Conservation (phyloP, 169 alveolate species). For the Perkinsus marinus region DNA sequence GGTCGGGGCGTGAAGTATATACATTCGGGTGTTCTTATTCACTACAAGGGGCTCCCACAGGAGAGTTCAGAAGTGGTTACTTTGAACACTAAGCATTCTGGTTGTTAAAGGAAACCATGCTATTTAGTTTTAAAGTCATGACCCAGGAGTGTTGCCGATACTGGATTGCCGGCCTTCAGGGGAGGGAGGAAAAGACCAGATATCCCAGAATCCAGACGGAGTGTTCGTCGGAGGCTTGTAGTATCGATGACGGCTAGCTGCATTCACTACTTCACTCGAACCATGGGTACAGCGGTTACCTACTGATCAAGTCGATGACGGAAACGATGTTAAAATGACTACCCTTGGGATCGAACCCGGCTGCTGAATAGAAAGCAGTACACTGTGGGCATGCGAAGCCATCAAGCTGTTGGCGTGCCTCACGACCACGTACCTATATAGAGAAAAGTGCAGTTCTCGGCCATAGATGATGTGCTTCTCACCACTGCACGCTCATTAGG, state of each 20-base stretch:
- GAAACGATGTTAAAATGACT: not conserved
- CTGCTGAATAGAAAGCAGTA: not conserved
- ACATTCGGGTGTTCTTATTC: too few species aligned
- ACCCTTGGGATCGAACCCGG: not conserved
- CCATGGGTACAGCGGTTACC: not conserved
- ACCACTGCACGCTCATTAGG: not conserved
- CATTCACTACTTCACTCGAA: not conserved
- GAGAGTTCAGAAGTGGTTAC: too few species aligned
- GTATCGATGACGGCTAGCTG: not conserved
- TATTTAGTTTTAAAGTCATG: not conserved
- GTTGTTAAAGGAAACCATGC: not conserved
- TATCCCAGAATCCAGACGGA: not conserved
- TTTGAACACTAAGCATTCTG: too few species aligned
- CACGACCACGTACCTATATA: not conserved
- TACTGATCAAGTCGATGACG: not conserved
- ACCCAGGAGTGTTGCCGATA: not conserved
- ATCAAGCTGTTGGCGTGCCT: not conserved
- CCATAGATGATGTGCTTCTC: not conserved
- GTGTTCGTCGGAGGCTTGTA: not conserved
- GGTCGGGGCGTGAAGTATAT: too few species aligned
- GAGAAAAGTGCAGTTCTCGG: not conserved
- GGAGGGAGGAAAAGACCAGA: not conserved
- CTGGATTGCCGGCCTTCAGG: not conserved
- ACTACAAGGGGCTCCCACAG: too few species aligned
- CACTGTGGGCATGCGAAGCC: not conserved